phyloP scores from a whole-genome alignment of 1,284 basidiomycete species.

The Leccinum solheimii region DNA sequence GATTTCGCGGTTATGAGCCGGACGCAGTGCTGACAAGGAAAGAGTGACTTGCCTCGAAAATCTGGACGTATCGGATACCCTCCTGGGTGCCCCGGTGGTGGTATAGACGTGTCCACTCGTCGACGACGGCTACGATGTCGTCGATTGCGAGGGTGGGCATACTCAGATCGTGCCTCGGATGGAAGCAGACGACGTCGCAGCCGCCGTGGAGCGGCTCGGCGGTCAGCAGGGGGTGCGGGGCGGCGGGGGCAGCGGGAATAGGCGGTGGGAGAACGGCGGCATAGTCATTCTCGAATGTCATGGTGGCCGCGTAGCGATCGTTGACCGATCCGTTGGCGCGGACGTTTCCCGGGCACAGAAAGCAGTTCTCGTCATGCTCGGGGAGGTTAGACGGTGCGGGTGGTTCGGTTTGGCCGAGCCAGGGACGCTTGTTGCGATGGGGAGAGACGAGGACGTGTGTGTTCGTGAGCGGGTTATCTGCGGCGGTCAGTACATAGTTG shows the following conservation, averaged over 20 bases:
- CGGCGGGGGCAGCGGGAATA: constrained; percentile 44
- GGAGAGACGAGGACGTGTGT: constrained; percentile 85
- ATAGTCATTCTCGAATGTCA: constrained; percentile 84
- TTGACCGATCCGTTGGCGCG: constrained; percentile 79
- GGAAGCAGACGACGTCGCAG: constrained; percentile 91
- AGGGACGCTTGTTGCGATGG: constrained; percentile 80
- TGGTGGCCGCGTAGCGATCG: constrained; percentile 69
- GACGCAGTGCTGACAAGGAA: not conserved
- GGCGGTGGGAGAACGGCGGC: constrained; percentile 75
- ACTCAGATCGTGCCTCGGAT: constrained; percentile 89
- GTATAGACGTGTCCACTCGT: constrained; percentile 79
- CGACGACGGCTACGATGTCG: constrained; percentile 72
- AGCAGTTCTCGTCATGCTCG: constrained; percentile 78
- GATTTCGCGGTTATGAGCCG: constrained; percentile 1
- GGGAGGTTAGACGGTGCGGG: constrained; percentile 57
- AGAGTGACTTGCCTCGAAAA: constrained; percentile 69
- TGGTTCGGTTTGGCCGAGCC: constrained; percentile 82
- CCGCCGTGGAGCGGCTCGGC: constrained; percentile 76
- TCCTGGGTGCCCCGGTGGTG: constrained; percentile 58
- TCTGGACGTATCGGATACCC: constrained; percentile 81
- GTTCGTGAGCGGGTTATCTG: constrained; percentile 77
- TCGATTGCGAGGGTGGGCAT: constrained; percentile 67
- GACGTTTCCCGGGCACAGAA: constrained; percentile 87
- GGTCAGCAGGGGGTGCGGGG: constrained; percentile 65
- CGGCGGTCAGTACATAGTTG: constrained; percentile 18